Base-by-base conservation (phyloP, 768 basidiomycete genomes). In the Clitopilus hobsonii region DNA sequence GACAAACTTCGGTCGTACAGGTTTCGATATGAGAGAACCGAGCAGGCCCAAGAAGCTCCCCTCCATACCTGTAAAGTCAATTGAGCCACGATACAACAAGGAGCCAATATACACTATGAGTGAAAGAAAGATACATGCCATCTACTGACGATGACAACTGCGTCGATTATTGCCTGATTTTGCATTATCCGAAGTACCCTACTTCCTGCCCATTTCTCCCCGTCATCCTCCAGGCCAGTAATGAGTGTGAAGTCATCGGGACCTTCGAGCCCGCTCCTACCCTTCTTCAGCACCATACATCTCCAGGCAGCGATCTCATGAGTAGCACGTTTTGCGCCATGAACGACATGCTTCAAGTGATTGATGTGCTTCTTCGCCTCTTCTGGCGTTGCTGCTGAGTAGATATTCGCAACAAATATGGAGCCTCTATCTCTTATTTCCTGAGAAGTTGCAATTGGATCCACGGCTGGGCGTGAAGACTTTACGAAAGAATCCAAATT, bases 11-110 rank as follows among this genome's bases (percentile, higher is more conserved):
- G 14, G 76, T 65, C 5, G 89, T 73, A 64, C 90, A 91, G 1
- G 78, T 82, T 66, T 90, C 85, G 60, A 93, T 87, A 61, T 94
- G 91, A 2, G 77, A 67, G 66, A 93, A 94, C 28, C 91, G 73
- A 56, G 73, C 78, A 5, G 90, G 87, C 2, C 91, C 91, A 3
- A 94, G 74, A 73, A 91, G 71, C 6, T 78, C 83, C n/a, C 91
- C 91, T 0, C 90, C 91, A 61, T 84, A 91, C 88, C 89, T 91
- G n/a, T n/a, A n/a, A n/a, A n/a, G n/a, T n/a, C n/a, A n/a, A n/a
- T n/a, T n/a, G n/a, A n/a, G n/a, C n/a, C n/a, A n/a, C n/a, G n/a
- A n/a, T n/a, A n/a, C n/a, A n/a, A n/a, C n/a, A n/a, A n/a, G n/a
- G n/a, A n/a, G n/a, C n/a, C n/a, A n/a, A n/a, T n/a, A n/a, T n/a